Evolutionary conservation across 495 filamentous ascomycete genomes (phyloP), one percentile per base, ranked within the genome.

Genomic region (Annulohypoxylon stygium): DNA sequence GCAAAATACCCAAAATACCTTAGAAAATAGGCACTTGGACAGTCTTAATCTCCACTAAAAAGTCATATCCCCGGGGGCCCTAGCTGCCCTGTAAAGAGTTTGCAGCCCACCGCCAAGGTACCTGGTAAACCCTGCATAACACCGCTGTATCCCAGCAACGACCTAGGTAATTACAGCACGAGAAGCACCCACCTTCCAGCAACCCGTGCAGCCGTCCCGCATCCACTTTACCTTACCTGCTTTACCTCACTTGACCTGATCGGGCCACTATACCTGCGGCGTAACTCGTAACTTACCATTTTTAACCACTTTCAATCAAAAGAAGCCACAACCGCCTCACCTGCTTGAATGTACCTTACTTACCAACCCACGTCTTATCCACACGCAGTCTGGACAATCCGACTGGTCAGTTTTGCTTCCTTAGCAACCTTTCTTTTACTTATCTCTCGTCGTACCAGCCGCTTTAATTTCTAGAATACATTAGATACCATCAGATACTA

Each of bases 281-380:
- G 61, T 61, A 74, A 70, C 62, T 63, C 33, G 55, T 47, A 67
- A 63, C 71, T 70, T 67, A 70, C 71, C 67, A 66, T 59, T 70
- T 58, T 63, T 57, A 53, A 57, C 53, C 53, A 57, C 20, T 36
- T 57, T 57, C 53, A 37, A 36, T 33, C 53, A 57, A 57, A 67
- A 65, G 63, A 70, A 75, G 67, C 72, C 67, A 70, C 72, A 75
- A 25, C 72, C 72, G 67, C 72, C 63, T 75, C 72, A 70, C 63
- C 67, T 71, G 58, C 67, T 36, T 65, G 25, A 43, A 60, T 43
- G 53, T 45, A 48, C 47, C 26, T 37, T 43, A 47, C 26, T 16
- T 20, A 43, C 60, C 60, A 41, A 34, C 41, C 59, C 53, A 51
- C 51, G 30, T 16, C 55, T 18, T 59, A 68, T 62, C 71, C 71